A percentile compares a stretch with the other conserved stretches of the same genome.
These are phyloP conservation scores for Erythrophleum fordii DNA, from an alignment of 306 rosid genomes.

Conservation along the genomic window DNA sequence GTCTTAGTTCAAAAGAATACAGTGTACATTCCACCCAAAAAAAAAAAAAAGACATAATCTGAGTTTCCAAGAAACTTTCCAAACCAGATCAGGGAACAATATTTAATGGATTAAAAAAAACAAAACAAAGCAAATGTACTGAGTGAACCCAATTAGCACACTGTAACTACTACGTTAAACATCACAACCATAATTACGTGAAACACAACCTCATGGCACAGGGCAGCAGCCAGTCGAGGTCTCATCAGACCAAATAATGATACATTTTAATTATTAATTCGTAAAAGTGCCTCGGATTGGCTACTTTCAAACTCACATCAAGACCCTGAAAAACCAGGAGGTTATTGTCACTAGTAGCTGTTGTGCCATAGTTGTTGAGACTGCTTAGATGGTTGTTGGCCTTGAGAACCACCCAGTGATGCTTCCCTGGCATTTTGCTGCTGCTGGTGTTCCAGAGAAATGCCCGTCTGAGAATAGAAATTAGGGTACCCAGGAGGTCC, in stretches of 20 bases:
- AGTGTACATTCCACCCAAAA: background rate
- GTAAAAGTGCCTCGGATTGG: conserved; percentile 55
- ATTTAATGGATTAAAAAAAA: background rate
- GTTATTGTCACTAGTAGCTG: conserved; percentile 77
- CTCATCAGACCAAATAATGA: conserved; percentile 78
- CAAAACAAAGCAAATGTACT: conserved; percentile 29
- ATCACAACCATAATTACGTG: conserved; percentile 60
- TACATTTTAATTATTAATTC: conserved; percentile 57
- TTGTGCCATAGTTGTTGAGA: conserved; percentile 97
- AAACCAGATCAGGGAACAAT: conserved; percentile 36
- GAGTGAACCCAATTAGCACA: conserved; percentile 82
- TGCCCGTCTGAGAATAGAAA: conserved; percentile 80
- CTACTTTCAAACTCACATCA: conserved; percentile 66
- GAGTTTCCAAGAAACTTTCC: conserved; percentile 34
- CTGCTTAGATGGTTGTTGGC: conserved; percentile 86
- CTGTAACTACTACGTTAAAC: conserved; percentile 79
- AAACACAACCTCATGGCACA: conserved; percentile 83
- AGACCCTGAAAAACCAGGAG: conserved; percentile 71
- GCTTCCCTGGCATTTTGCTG: conserved; percentile 87
- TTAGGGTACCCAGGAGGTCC: conserved; percentile 77
- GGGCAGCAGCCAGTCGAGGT: conserved; percentile 74
- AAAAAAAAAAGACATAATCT: background rate
- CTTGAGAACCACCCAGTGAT: conserved; percentile 76
- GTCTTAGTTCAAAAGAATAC: background rate
- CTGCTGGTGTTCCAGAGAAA: conserved; percentile 84